Evolutionary conservation across 2,329 filamentous ascomycete species (phyloP).

Genomic region (Tolypocladium inflatum): DNA sequence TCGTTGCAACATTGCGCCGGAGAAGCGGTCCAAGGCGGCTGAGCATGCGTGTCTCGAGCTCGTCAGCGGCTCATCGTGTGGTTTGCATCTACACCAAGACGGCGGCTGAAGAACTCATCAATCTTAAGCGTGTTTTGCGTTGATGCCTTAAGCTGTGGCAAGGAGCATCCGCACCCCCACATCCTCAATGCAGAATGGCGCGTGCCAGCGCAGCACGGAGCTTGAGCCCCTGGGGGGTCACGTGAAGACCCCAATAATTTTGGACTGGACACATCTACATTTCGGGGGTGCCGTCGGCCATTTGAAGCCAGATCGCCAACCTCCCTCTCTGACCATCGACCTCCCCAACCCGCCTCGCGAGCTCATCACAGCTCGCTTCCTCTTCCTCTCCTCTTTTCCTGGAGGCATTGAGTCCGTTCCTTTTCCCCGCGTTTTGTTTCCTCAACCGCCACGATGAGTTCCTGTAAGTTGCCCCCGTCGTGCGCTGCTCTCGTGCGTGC

Average conservation of each 20-base stretch:
- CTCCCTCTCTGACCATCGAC: constrained; percentile 25
- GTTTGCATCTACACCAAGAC: neutral
- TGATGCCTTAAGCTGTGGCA: neutral
- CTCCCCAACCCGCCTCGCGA: constrained; percentile 21
- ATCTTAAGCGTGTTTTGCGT: neutral
- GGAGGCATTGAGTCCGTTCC: constrained; percentile 31
- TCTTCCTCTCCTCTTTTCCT: constrained; percentile 22
- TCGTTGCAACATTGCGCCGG: constrained; percentile 27
- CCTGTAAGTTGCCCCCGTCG: constrained; percentile 33
- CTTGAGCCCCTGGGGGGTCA: constrained; percentile 12
- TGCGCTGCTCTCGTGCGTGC: constrained; percentile 2
- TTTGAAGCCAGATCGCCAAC: constrained; percentile 37
- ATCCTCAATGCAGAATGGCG: neutral
- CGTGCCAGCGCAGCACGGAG: neutral
- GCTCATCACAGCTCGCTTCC: constrained; percentile 27
- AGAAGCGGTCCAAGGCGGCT: constrained; percentile 12
- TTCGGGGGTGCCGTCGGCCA: constrained; percentile 13
- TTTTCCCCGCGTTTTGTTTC: constrained; percentile 16
- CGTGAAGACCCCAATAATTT: constrained; percentile 24
- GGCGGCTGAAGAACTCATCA: neutral
- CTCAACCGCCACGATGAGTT: constrained; percentile 41
- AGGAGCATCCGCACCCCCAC: constrained; percentile 1
- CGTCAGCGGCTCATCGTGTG: neutral
- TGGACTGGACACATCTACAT: constrained; percentile 33
- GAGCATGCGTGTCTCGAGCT: constrained; percentile 13